Evolutionary conservation across 768 basidiomycete genomes (phyloP).

Genomic region (Rhizopogon roseolus): DNA sequence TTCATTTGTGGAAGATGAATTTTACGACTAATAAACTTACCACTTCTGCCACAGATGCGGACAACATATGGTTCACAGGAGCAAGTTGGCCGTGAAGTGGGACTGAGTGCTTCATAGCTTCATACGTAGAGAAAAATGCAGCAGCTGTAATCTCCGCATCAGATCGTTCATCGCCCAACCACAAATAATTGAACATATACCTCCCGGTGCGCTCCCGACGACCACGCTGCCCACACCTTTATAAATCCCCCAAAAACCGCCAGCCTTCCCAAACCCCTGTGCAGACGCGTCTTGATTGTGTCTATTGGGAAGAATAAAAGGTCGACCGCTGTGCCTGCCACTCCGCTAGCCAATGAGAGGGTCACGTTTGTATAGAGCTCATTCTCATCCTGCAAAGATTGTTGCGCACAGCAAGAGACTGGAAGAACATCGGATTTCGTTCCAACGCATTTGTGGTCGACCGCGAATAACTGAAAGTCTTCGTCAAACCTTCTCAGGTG

Average conservation of each 20-base stretch:
- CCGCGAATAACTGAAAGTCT: background rate
- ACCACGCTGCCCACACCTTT: conserved; percentile 92
- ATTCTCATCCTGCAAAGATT: conserved; percentile 6
- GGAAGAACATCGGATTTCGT: conserved; percentile 36
- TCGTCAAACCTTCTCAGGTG: conserved; percentile 7
- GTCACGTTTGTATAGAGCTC: conserved; percentile 7
- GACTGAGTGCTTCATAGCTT: conserved; percentile 73
- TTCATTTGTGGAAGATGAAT: too few relatives aligned
- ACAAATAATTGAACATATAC: conserved; percentile 36
- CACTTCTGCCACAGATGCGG: conserved; percentile 59
- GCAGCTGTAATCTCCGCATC: conserved; percentile 59
- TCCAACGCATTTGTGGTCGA: conserved; percentile 20
- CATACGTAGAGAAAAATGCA: conserved; percentile 92
- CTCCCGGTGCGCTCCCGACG: conserved; percentile 93
- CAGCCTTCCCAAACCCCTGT: conserved; percentile 80
- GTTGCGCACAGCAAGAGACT: conserved; percentile 42
- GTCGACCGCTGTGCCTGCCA: conserved; percentile 93
- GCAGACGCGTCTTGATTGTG: conserved; percentile 91
- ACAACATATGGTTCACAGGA: conserved; percentile 58
- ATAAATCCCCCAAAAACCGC: conserved; percentile 89
- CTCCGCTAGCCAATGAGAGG: conserved; percentile 68
- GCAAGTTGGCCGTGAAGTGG: conserved; percentile 58
- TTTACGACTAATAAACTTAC: conserved; percentile 30
- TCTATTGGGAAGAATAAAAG: conserved; percentile 96
- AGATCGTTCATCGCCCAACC: background rate